Evolutionary conservation across 1,284 basidiomycete genomes (phyloP).

Genomic region (Macrocybe sp.): DNA sequence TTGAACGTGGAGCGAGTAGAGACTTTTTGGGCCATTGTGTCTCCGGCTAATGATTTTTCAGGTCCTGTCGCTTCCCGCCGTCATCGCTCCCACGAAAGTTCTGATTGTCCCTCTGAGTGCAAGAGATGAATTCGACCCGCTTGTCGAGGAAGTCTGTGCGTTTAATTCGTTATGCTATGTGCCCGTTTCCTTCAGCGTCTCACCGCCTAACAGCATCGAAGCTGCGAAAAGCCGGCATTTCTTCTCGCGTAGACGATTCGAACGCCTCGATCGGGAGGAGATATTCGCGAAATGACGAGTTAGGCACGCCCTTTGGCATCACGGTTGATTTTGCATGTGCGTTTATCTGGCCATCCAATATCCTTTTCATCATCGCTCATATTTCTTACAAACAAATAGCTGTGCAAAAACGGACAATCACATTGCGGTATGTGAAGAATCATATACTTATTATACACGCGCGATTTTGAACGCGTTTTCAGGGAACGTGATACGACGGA

Average conservation of each 20-base stretch:
- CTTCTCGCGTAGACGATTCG: constrained; percentile 93
- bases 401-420: constrained; percentile 84
- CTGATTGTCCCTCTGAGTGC: constrained; percentile 95
- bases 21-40: constrained; percentile 9
- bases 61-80: constrained; percentile 86
- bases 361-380: constrained; percentile 7
- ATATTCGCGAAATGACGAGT: constrained; percentile 97
- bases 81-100: constrained; percentile 96
- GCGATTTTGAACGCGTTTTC: constrained; percentile 6
- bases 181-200: background rate
- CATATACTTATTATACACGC: constrained; percentile 6
- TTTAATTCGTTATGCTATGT: constrained; percentile 21
- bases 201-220: constrained; percentile 57
- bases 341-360: constrained; percentile 29
- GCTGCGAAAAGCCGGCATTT: constrained; percentile 84
- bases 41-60: constrained; percentile 24
- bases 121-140: constrained; percentile 79
- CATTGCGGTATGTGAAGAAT: constrained; percentile 60
- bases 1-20: constrained; percentile 74
- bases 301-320: constrained; percentile 95
- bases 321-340: constrained; percentile 97
- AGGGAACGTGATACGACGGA: constrained; percentile 94
- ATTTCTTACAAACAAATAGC: constrained; percentile 39
- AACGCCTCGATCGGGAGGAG: constrained; percentile 94
- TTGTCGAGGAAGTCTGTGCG: constrained; percentile 89